Base-by-base conservation (phyloP, 768 basidiomycete genomes). In the Boletellus ananas region DNA sequence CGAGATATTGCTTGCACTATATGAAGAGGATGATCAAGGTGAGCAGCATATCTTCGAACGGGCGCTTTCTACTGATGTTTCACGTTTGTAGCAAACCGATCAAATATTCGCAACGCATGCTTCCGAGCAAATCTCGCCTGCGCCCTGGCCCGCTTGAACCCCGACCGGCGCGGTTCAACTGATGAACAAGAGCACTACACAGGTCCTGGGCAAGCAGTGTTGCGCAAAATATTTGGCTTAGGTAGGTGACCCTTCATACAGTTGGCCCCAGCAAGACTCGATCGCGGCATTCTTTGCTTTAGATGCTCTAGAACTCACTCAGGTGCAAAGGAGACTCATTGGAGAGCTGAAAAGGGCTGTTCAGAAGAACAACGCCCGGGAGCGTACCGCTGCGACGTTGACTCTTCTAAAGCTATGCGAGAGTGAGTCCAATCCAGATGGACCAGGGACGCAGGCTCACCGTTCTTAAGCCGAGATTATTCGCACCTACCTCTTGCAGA, bases 381-480 rank as follows among this genome's bases (percentile, higher is more conserved):
- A 54, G n/a, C 63, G 62, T 16, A 65, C 54, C 4, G 54, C 58
- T 21, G 54, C 60, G 10, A 65, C 62, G 6, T 38, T 63, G 47
- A 58, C 63, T 0, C 18, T 64, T 27, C 4, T 65, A 34, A 59
- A 55, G 14, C 45, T 64, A 17, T 57, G 53, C 43, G 54, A 62
- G 20, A 55, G 62, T 65, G 13, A 21, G 54, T 35, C 1, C 29
- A 16, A 4, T 17, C 34, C 36, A 4, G 8, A 35, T 6, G 4
- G 14, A 11, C 10, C 0, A 7, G 5, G 33, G 21, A 35, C 12
- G 6, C 1, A n/a, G 16, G 10, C 43, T 57, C 2, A 62, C 14
- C 5, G 21, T 41, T 34, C 18, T n/a, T 45, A 5, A 64, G 60
- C 44, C 27, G 3, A 0, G 12, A 17, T 4, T 0, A 50, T 65